These are phyloP conservation scores for Candida montana DNA, from an alignment of 805 yeast species.

Conservation along the genomic window DNA sequence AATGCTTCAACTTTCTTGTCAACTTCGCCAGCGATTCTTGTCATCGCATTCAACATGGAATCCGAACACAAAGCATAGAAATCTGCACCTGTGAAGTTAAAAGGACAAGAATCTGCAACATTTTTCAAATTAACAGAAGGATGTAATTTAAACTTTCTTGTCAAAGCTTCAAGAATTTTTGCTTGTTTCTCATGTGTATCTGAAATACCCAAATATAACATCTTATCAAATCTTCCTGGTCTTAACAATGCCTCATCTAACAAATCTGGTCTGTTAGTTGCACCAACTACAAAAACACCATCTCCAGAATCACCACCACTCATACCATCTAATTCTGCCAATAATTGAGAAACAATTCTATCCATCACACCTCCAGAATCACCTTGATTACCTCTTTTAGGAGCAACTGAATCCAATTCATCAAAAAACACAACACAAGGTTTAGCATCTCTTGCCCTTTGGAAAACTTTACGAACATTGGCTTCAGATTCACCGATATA, in stretches of 20 bases:
- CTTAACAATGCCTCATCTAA: conserved; percentile 89
- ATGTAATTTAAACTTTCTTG: conserved; percentile 69
- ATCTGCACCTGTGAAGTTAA: conserved; percentile 96
- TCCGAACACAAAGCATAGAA: conserved; percentile 95
- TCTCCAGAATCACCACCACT: conserved; percentile 67
- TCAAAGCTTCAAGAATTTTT: conserved; percentile 80
- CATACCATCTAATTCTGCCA: conserved; percentile 97
- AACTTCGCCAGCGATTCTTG: conserved; percentile 72
- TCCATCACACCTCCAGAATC: conserved; percentile 99
- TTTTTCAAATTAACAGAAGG: conserved; percentile 50
- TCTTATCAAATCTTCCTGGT: conserved; percentile 93
- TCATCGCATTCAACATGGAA: conserved; percentile 95
- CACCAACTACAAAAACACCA: conserved; percentile 98
- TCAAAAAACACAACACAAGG: conserved; percentile 98
- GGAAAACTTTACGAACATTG: conserved; percentile 90
- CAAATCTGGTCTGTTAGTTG: conserved; percentile 94
- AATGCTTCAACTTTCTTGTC: conserved; percentile 56
- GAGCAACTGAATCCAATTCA: conserved; percentile 97
- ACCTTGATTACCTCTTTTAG: conserved; percentile 97
- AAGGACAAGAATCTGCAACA: conserved; percentile 71
- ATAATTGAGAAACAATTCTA: conserved; percentile 88
- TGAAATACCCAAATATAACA: conserved; percentile 88
- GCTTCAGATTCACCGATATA: conserved; percentile 99
- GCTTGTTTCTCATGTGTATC: conserved; percentile 87
- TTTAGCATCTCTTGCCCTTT: conserved; percentile 90